These are phyloP conservation scores for Lecanicillium sp. DNA, from an alignment of 2,329 filamentous ascomycete genomes.

Conservation along the genomic window DNA sequence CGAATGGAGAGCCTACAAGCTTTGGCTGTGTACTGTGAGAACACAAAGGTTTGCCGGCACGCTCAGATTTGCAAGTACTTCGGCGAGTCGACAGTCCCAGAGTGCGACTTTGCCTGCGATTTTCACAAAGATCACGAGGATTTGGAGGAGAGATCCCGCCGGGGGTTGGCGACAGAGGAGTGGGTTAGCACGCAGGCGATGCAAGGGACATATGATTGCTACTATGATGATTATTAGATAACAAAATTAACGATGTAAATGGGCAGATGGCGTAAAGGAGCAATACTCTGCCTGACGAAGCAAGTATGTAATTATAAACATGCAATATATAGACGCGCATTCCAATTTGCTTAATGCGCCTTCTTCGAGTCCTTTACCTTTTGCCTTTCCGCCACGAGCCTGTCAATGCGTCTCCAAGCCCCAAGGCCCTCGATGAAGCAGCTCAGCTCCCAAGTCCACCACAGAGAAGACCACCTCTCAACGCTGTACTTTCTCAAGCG, in stretches of 20 bases:
- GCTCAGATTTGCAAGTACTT: conserved; percentile 69
- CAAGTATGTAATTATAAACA: too few relatives aligned
- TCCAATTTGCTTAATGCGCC: conserved; percentile 6
- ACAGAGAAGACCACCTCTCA: conserved; percentile 34
- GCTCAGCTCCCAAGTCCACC: conserved; percentile 47
- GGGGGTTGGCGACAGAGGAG: conserved; percentile 51
- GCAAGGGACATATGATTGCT: conserved; percentile 47
- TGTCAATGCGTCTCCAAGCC: conserved; percentile 38
- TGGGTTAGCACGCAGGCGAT: conserved; percentile 57
- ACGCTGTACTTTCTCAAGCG: conserved; percentile 42
- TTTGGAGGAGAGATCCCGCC: conserved; percentile 49
- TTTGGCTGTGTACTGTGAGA: conserved; percentile 76
- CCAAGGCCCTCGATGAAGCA: conserved; percentile 47
- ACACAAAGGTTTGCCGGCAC: conserved; percentile 66
- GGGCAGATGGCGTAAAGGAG: too few relatives aligned
- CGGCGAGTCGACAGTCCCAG: conserved; percentile 51
- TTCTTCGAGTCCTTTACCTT: conserved; percentile 31
- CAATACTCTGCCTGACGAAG: too few relatives aligned
- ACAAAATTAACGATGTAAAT: neutral
- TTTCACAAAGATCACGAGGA: conserved; percentile 62
- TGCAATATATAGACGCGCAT: too few relatives aligned
- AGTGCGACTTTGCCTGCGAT: conserved; percentile 70
- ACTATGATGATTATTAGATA: conserved; percentile 36
- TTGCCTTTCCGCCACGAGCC: conserved; percentile 28
- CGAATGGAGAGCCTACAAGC: conserved; percentile 57